phyloP scores from a whole-genome alignment of 108 stramenopile species.

The Nannochloropsis oceanica region DNA sequence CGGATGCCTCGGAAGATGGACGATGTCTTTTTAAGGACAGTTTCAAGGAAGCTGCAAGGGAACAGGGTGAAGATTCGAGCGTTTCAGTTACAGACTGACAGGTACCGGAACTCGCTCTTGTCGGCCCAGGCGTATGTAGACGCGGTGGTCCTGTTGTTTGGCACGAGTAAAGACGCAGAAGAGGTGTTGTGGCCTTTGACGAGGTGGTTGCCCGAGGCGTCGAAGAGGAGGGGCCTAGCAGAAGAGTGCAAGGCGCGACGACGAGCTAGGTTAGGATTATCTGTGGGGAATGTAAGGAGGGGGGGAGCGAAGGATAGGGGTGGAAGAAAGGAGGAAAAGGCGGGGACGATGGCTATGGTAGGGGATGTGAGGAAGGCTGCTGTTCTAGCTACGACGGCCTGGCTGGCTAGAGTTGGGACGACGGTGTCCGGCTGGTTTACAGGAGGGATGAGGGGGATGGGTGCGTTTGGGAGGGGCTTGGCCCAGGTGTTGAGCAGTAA shows the following conservation, averaged over 20 bases:
- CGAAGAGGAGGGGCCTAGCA: neutral
- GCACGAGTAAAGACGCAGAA: neutral
- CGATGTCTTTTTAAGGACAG: neutral
- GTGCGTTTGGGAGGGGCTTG: neutral
- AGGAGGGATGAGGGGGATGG: neutral
- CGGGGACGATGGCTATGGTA: neutral
- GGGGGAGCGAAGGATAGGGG: neutral
- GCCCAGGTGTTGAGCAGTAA: neutral
- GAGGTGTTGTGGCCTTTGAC: neutral
- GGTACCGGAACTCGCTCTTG: neutral
- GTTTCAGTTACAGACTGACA: neutral
- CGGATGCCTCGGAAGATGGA: neutral
- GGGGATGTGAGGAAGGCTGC: neutral
- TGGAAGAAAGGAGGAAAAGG: too few species aligned
- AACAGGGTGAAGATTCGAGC: neutral
- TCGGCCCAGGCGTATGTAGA: neutral
- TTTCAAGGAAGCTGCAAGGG: neutral
- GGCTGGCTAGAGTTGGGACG: neutral
- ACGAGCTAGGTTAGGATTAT: neutral
- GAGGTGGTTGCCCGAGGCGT: neutral
- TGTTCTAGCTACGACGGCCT: neutral
- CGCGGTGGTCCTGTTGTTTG: neutral
- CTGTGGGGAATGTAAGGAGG: neutral
- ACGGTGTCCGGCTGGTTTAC: neutral
- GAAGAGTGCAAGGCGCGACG: neutral